Evolutionary conservation across 768 basidiomycete genomes (phyloP).

Genomic region (Lactifluus pinguis): DNA sequence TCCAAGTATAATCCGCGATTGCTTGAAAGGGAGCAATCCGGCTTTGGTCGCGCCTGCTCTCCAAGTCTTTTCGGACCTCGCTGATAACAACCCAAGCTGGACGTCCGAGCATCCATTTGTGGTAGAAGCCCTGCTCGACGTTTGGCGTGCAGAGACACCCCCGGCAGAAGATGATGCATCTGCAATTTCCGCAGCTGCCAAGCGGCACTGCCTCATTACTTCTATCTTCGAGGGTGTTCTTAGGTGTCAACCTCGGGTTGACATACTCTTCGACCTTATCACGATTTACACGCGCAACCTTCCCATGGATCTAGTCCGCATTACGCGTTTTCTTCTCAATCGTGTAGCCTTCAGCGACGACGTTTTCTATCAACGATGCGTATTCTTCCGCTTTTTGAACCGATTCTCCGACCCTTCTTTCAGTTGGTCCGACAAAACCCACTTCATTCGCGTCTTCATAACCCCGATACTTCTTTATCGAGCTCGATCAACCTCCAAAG

Average conservation of each 20-base stretch:
- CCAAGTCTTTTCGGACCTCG: conserved; percentile 68
- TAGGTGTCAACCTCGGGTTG: conserved; percentile 65
- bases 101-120: conserved; percentile 56
- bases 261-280: conserved; percentile 83
- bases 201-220: conserved; percentile 57
- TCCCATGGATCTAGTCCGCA: conserved; percentile 69
- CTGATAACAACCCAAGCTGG: conserved; percentile 60
- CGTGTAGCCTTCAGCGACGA: conserved; percentile 73
- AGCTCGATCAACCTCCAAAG: conserved; percentile 44
- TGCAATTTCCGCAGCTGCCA: conserved; percentile 42
- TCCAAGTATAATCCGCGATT: conserved; percentile 40
- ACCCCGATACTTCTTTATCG: conserved; percentile 81
- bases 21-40: conserved; percentile 42
- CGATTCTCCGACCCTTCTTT: conserved; percentile 66
- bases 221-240: conserved; percentile 71
- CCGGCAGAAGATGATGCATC: conserved; percentile 28
- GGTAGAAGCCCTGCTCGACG: conserved; percentile 57
- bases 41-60: conserved; percentile 59
- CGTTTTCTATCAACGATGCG: conserved; percentile 63
- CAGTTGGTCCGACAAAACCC: conserved; percentile 69
- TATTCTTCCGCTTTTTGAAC: conserved; percentile 75
- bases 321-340: conserved; percentile 78
- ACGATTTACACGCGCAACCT: conserved; percentile 71
- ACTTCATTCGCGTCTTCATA: conserved; percentile 72
- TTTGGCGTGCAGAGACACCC: conserved; percentile 57